Evolutionary conservation across 2,329 filamentous ascomycete species (phyloP).

Genomic region (Monosporascus sp.): DNA sequence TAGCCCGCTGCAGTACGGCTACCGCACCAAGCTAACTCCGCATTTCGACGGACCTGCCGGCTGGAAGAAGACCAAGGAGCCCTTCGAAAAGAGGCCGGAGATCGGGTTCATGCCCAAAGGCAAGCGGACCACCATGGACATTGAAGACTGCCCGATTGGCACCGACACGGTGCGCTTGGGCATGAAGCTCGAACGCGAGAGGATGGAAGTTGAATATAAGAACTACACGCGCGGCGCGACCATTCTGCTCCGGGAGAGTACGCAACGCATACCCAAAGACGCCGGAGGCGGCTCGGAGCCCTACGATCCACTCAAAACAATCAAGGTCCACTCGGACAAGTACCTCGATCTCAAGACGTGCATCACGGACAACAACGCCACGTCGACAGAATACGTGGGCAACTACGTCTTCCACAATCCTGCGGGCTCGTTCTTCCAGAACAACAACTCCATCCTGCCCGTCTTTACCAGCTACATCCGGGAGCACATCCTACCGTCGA

Average conservation of each 20-base stretch:
- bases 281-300: constrained; percentile 14
- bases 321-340: constrained; percentile 49
- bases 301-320: constrained; percentile 33
- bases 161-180: constrained; percentile 79
- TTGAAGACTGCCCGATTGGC: constrained; percentile 95
- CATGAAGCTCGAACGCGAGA: constrained; percentile 70
- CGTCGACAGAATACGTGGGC: constrained; percentile 82
- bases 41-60: constrained; percentile 81
- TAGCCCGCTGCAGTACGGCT: constrained; percentile 85
- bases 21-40: constrained; percentile 93
- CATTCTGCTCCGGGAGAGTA: constrained; percentile 82
- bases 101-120: constrained; percentile 91
- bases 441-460: constrained; percentile 96
- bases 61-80: constrained; percentile 42
- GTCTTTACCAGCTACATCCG: constrained; percentile 84
- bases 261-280: constrained; percentile 57
- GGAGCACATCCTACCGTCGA: constrained; percentile 62
- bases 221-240: constrained; percentile 81
- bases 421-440: constrained; percentile 95
- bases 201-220: constrained; percentile 64
- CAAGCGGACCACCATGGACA: constrained; percentile 75
- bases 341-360: constrained; percentile 80
- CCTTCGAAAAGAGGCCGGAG: constrained; percentile 62
- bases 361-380: constrained; percentile 79
- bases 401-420: constrained; percentile 83